These are phyloP conservation scores for Pontederia crassipes DNA, from an alignment of 176 grass and related monocot species.

Conservation along the genomic window DNA sequence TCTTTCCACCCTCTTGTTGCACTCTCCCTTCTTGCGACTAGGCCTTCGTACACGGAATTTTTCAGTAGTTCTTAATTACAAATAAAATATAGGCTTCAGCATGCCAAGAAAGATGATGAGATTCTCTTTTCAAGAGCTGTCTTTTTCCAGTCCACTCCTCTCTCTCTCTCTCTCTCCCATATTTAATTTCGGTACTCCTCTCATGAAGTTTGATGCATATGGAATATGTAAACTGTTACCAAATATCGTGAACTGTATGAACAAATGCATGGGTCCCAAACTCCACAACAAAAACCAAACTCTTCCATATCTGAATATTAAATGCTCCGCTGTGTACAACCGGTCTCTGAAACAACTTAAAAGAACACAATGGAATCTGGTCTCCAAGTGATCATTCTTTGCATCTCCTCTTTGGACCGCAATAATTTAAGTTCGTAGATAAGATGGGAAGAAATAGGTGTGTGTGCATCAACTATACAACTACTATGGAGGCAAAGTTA, in stretches of 20 bases:
- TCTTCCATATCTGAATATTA: background rate
- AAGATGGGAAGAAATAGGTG: background rate
- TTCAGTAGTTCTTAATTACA: background rate
- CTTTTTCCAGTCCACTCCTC: background rate
- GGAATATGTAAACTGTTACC: background rate
- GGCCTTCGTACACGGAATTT: background rate
- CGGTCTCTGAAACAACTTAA: background rate
- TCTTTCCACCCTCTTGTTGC: too few relatives aligned
- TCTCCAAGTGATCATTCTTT: background rate
- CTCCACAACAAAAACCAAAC: background rate
- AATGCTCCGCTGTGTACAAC: too few relatives aligned
- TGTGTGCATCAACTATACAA: too few relatives aligned
- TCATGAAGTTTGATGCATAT: background rate
- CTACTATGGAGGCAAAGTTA: too few relatives aligned
- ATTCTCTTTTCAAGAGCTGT: background rate
- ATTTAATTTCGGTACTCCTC: background rate
- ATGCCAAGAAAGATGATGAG: background rate
- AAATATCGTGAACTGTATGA: constrained; percentile 2
- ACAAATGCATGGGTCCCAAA: background rate
- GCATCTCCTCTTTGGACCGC: background rate
- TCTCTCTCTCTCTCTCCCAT: background rate
- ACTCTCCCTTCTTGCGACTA: background rate
- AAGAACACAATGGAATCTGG: background rate
- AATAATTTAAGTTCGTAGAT: background rate
- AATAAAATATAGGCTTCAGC: background rate